These are phyloP conservation scores for Primulina huaijiensis DNA, from an alignment of 257 asterid genomes.

Conservation along the genomic window DNA sequence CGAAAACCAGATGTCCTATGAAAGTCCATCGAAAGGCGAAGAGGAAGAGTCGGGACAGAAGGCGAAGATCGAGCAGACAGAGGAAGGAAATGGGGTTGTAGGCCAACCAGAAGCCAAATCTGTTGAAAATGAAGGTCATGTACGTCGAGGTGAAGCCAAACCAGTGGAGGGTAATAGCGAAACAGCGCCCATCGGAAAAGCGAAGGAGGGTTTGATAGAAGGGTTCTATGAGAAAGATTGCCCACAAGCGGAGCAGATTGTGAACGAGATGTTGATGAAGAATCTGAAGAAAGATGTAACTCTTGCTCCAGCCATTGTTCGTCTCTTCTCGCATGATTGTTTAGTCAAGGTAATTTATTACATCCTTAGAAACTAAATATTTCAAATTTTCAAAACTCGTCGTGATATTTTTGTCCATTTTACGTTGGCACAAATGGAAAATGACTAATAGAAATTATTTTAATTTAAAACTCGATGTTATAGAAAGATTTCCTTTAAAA, in stretches of 20 bases:
- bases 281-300: conserved; percentile 37
- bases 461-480: too few relatives aligned
- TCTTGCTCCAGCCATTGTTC: conserved; percentile 46
- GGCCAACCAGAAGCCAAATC: not conserved
- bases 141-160: not conserved
- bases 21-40: not conserved
- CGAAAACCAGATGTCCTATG: not conserved
- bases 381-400: too few relatives aligned
- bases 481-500: too few relatives aligned
- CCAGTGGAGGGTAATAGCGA: not conserved
- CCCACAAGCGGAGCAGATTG: conserved; percentile 52
- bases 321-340: conserved; percentile 65
- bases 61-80: not conserved
- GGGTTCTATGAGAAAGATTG: conserved; percentile 47
- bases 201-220: conserved; percentile 21
- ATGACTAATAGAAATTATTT: too few relatives aligned
- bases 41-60: too few relatives aligned
- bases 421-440: too few relatives aligned
- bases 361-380: too few relatives aligned
- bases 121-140: not conserved
- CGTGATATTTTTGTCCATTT: too few relatives aligned
- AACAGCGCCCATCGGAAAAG: not conserved
- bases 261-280: conserved; percentile 32
- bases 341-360: conserved; percentile 35
- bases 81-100: too few relatives aligned